Evolutionary conservation across 768 basidiomycete genomes (phyloP).

Genomic region (Boletus speciosus): DNA sequence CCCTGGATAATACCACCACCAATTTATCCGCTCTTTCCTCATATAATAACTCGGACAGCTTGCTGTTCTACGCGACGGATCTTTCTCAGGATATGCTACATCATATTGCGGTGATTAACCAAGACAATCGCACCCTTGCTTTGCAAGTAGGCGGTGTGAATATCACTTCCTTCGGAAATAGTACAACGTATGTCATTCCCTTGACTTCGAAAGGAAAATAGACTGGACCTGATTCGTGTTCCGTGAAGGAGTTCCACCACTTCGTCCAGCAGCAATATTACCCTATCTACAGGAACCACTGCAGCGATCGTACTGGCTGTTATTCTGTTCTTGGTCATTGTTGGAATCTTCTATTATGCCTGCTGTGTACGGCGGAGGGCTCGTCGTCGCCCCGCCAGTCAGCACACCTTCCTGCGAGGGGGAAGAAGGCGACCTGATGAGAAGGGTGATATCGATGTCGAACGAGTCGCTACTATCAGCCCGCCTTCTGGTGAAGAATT

Average conservation of each 20-base stretch:
- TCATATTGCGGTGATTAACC: slow-evolving; percentile 53
- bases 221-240: slow-evolving; percentile 1
- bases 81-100: slow-evolving; percentile 52
- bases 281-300: slow-evolving; percentile 53
- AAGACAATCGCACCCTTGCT: slow-evolving; percentile 48
- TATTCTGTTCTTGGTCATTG: slow-evolving; percentile 47
- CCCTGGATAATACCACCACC: slow-evolving; percentile 48
- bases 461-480: slow-evolving; percentile 5
- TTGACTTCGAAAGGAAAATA: neutral
- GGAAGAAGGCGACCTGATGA: neutral
- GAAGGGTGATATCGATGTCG: slow-evolving; percentile 6
- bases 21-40: slow-evolving; percentile 50
- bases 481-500: slow-evolving; percentile 21
- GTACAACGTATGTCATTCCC: slow-evolving; percentile 30
- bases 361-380: slow-evolving; percentile 47
- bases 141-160: slow-evolving; percentile 50
- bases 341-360: slow-evolving; percentile 42
- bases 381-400: slow-evolving; percentile 24
- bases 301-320: slow-evolving; percentile 62
- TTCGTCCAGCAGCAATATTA: slow-evolving; percentile 11
- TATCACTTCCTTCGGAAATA: slow-evolving; percentile 37
- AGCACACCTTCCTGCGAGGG: neutral
- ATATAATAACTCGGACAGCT: slow-evolving; percentile 45
- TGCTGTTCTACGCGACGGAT: slow-evolving; percentile 63
- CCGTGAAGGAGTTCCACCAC: slow-evolving; percentile 17